These are phyloP conservation scores for Kentomonas sorsogonicus DNA, from an alignment of 208 protist genomes.

Conservation along the genomic window DNA sequence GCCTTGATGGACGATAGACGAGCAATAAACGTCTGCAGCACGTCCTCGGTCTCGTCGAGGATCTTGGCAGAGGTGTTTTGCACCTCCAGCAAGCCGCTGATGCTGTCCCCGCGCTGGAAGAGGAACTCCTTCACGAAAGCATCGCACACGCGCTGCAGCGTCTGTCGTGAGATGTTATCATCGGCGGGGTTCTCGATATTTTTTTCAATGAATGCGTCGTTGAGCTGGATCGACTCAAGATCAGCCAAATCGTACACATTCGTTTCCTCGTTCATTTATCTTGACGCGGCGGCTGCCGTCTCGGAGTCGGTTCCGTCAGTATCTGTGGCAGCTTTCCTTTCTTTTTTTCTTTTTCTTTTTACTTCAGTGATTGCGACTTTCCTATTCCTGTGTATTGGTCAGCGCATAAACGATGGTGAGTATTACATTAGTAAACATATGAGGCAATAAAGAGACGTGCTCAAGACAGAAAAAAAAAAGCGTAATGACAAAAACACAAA, in stretches of 20 bases:
- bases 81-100: constrained; percentile 53
- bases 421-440: no score
- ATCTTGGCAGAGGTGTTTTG: constrained; percentile 47
- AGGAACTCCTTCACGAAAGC: constrained; percentile 68
- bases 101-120: constrained; percentile 33
- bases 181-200: constrained; percentile 34
- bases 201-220: constrained; percentile 40
- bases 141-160: constrained; percentile 50
- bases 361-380: not conserved
- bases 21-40: constrained; percentile 62
- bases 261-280: constrained; percentile 12
- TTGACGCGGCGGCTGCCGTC: not conserved
- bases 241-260: constrained; percentile 51
- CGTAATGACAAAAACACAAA: no score
- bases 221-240: constrained; percentile 46
- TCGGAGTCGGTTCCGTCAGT: not conserved
- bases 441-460: no score
- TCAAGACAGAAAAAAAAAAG: no score
- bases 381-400: not conserved
- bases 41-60: constrained; percentile 59
- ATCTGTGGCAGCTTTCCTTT: not conserved
- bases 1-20: constrained; percentile 52
- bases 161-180: constrained; percentile 24
- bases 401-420: no score
- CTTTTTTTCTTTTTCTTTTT: not conserved